Evolutionary conservation across 2,329 filamentous ascomycete genomes (phyloP), one percentile per base, ranked within the genome.

Genomic region (Gaeumannomyces sp.): DNA sequence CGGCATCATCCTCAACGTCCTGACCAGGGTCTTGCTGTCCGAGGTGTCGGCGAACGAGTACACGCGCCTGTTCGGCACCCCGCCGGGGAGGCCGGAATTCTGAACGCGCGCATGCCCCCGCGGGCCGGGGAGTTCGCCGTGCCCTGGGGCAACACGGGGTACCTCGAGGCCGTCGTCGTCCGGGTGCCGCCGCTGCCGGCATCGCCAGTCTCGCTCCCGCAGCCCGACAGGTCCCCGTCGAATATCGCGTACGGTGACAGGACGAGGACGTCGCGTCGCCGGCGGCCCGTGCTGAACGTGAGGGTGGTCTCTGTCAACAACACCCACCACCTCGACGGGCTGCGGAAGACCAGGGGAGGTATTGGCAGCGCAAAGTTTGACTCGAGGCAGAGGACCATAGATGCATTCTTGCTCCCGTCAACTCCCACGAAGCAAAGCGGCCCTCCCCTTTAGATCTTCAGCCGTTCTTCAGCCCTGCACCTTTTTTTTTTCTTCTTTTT

Each of bases 361-460:
- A 90, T 97, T 65, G 92, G 92, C 64, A 95, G 89, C 70, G 83
- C 90, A 56, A 82, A 83, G 65, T 88, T 91, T 72, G 93, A 97
- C 73, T 81, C 85, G 14, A 87, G 82, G 60, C 93, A 97, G 75
- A 88, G 84, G 72, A 92, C 84, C 25, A 84, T 97, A 70, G 86
- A 91, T 60, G 83, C 84, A 0, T 97, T 95, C 78, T 93, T 97
- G 75, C 67, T 65, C 2, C 71, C 76, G 70, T 53, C 45, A 53
- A 53, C 45, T n/a, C 19, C 45, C 45, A 82, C 16, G 25, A 59
- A 27, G 57, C 25, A 59, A 25, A 53, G 19, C 22, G 45, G 45
- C 6, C 10, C 45, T 53, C 45, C 45, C 16, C 22, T 53, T 22
- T 53, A n/a, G 10, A 22, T 7, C 11, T n/a, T n/a, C n/a, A n/a